Base-by-base conservation (phyloP, 306 rosid species). In the Begonia masoniana region DNA sequence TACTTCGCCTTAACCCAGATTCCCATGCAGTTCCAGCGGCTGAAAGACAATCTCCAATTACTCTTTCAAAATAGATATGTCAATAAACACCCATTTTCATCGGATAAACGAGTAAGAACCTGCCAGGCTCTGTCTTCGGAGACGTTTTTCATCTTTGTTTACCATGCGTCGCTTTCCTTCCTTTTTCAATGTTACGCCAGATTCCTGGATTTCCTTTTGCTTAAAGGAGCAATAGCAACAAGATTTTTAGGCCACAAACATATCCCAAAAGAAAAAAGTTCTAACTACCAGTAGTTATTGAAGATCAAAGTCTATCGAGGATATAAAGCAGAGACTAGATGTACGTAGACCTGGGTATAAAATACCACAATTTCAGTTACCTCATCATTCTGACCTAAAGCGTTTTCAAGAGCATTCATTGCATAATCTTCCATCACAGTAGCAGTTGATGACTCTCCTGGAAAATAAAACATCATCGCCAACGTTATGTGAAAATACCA, bases 1-100 rank as follows among this genome's bases (percentile, higher is more conserved):
- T 77, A 76, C 97, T 84, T 77, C 79, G 74, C 68, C 97, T 79
- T 52, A 88, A 57, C 47, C 95, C 97, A 67, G 67, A 45, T 19
- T 74, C 15, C 85, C 85, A 79, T 15, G 55, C 60, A 41, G 85
- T 74, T 48, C 95, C 95, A 48, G 79, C 81, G 67, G 58, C 95
- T 88, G 74, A 46, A 45, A 72, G 73, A 51, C 49, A 10, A n/a
- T 45, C 15, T 45, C 49, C 49, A 45, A 45, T 45, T n/a, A 45
- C 13, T 45, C n/a, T 10, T 45, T 50, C 61, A 64, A 59, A 26
- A 57, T 66, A 10, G 53, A 62, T 46, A 47, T 9, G 64, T 6
- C 31, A 54, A 57, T 62, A 45, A 35, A 67, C 67, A 88, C 88
- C 85, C 15, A 31, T 31, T 31, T 31, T 31, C 39, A 31, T 21